Evolutionary conservation across 805 yeast genomes (phyloP), one percentile per base, ranked within the genome.

Genomic region (Starmera dryadoides): DNA sequence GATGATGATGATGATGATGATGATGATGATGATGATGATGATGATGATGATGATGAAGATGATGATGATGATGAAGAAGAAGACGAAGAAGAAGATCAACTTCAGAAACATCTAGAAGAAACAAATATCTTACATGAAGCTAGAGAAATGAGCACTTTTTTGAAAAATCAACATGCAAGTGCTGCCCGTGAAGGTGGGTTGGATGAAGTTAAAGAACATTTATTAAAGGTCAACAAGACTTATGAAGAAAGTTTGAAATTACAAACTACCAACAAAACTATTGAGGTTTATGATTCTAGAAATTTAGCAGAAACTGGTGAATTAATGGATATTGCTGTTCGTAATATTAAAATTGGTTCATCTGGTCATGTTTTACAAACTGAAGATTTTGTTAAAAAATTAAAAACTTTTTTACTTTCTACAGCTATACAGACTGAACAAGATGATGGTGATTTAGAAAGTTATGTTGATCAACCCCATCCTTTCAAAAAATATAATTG

Each of bases 221-320:
- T 81, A 32, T 49, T 55, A 3, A 62, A 59, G n/a, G 69, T 73
- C 6, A 75, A 79, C 43, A 51, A 52, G 1, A 54, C 77, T 16
- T 80, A 75, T 43, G 55, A 61, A 1, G 59, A 61, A 22, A 66
- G 73, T 2, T 66, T 64, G 26, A 59, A 55, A 6, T 60, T 62
- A 34, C 52, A 59, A 16, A 39, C 64, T 5, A 52, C 58, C 11
- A 61, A 56, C 38, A 70, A 65, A 44, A 58, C 57, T 2, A 48
- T 71, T 9, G 66, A 72, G 23, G 84, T 86, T 0, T 69, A 73
- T 41, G 94, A 84, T 56, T 70, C 91, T 1, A 76, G 76, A 40
- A 77, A 82, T 5, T 66, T 84, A 47, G 64, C 67, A 23, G 77
- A 71, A 42, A 71, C 81, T 10, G 72, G 85, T 29, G 73, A 72